Conservation (phyloP, 768 basidiomycete species). For the Basidioascus undulatus region DNA sequence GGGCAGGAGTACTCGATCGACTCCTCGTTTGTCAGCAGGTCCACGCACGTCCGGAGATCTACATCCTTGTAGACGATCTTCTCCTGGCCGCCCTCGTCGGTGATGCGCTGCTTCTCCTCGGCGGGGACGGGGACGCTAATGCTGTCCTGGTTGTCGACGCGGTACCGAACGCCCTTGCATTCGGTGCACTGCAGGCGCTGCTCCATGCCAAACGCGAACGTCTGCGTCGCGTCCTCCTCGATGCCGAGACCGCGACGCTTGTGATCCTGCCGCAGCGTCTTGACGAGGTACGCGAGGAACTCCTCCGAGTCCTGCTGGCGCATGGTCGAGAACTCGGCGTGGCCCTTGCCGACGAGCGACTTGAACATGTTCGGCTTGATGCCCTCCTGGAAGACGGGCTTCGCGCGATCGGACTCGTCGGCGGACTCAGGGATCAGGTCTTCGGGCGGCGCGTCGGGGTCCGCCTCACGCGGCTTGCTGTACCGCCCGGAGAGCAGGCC, state of each 20-base stretch:
- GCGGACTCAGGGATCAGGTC: neutral
- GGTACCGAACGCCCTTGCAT: constrained; percentile 62
- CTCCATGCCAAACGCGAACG: constrained; percentile 62
- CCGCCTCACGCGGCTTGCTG: constrained; percentile 28
- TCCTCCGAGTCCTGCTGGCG: constrained; percentile 91
- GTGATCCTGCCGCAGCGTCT: constrained; percentile 39
- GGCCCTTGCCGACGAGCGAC: constrained; percentile 68
- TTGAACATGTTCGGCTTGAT: constrained; percentile 66
- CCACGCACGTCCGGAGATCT: constrained; percentile 34
- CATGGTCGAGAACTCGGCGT: constrained; percentile 89
- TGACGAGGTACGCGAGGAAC: constrained; percentile 63
- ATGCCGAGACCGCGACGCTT: constrained; percentile 16
- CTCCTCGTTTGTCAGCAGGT: constrained; percentile 33
- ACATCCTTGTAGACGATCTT: constrained; percentile 42
- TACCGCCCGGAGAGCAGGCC: constrained; percentile 84
- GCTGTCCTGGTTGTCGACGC: constrained; percentile 46
- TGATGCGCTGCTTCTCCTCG: constrained; percentile 21
- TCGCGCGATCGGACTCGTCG: constrained; percentile 14
- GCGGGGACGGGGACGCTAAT: constrained; percentile 63
- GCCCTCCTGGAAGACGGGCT: constrained; percentile 55
- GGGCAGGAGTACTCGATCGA: constrained; percentile 61
- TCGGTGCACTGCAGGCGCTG: constrained; percentile 60
- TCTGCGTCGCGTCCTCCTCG: constrained; percentile 36
- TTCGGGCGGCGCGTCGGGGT: constrained; percentile 1
- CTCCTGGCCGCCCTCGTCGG: constrained; percentile 24